phyloP scores from a whole-genome alignment of 2,329 filamentous ascomycete genomes.

The Fusarium buxicola region DNA sequence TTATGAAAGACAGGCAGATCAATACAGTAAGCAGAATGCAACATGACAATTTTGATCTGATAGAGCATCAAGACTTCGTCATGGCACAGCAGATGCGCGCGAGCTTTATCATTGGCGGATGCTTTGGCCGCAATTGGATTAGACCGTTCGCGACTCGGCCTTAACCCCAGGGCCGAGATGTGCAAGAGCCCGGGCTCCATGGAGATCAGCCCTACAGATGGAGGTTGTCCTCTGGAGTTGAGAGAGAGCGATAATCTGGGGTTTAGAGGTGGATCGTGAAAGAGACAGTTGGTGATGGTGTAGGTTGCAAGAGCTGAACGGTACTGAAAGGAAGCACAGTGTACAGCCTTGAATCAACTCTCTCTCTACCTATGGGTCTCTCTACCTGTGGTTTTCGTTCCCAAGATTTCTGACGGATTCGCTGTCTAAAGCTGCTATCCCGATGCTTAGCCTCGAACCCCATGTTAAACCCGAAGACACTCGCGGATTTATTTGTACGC shows the following conservation, averaged over 20 bases:
- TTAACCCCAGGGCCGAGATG: slow-evolving; percentile 31
- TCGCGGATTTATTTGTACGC: not conserved
- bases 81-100: no score
- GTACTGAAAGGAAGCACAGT: no score
- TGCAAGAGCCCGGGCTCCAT: not conserved
- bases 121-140: slow-evolving; percentile 10
- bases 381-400: no score
- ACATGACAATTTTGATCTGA: slow-evolving; percentile 6
- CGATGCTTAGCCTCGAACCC: not conserved
- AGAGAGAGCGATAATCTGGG: no score
- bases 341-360: no score
- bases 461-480: slow-evolving; percentile 9
- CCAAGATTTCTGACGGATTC: no score
- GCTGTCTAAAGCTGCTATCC: no score
- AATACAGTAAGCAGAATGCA: not conserved
- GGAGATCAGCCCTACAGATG: slow-evolving; percentile 16
- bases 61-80: not conserved
- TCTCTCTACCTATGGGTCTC: no score
- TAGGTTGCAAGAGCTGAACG: no score
- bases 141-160: slow-evolving; percentile 42
- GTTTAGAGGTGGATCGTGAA: no score
- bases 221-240: not conserved
- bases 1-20: slow-evolving; percentile 11
- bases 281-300: no score
- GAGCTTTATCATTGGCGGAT: slow-evolving; percentile 13